A percentile compares a stretch with the other conserved stretches of the same genome.
Evolutionary conservation across 345 rosid species (phyloP).

Genomic region (Eucalyptus marginata): DNA sequence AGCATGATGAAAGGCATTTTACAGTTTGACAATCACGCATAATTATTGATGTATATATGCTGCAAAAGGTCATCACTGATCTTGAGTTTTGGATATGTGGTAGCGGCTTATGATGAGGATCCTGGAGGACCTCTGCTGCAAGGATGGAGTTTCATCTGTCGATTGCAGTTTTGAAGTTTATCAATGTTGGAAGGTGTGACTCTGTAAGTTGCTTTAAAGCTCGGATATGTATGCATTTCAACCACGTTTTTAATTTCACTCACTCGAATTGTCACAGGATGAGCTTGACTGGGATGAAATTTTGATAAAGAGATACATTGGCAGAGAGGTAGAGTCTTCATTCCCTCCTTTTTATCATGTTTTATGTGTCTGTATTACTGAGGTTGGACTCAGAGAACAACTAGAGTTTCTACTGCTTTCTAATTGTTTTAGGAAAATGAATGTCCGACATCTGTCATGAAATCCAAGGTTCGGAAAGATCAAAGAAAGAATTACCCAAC

Average conservation of each 20-base stretch:
- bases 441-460: background rate
- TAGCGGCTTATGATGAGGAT: slow-evolving; percentile 59
- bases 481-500: background rate
- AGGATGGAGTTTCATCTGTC: slow-evolving; percentile 3
- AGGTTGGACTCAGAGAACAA: background rate
- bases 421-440: background rate
- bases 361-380: background rate
- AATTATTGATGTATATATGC: background rate
- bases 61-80: background rate
- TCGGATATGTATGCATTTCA: background rate
- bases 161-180: slow-evolving; percentile 9
- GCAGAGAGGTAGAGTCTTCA: slow-evolving; percentile 57
- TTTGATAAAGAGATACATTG: slow-evolving; percentile 55
- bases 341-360: background rate
- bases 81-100: background rate
- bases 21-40: background rate
- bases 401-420: background rate
- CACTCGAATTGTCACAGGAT: slow-evolving; percentile 34
- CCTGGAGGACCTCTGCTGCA: slow-evolving; percentile 7
- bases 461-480: background rate
- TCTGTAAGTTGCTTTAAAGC: background rate
- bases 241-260: background rate
- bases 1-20: background rate
- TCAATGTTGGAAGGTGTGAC: slow-evolving; percentile 44
- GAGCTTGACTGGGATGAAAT: slow-evolving; percentile 76